Conservation (phyloP, 495 filamentous ascomycete genomes). For the Hyaloscypha bicolor region DNA sequence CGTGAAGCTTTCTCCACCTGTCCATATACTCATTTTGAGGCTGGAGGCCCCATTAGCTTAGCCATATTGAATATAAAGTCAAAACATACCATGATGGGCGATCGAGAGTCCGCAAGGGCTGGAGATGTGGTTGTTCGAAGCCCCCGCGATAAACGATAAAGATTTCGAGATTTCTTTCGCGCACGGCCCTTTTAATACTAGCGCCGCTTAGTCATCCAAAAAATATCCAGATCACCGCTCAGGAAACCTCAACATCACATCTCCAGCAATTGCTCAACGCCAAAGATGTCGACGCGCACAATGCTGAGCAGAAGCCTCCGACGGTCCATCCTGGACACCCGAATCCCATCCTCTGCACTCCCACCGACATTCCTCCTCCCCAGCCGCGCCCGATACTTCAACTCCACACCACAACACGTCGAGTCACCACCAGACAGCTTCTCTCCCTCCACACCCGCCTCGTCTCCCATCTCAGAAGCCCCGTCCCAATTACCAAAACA, state of each 20-base stretch:
- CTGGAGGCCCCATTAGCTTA: slow-evolving; percentile 4
- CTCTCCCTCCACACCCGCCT: slow-evolving; percentile 8
- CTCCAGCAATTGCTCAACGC: slow-evolving; percentile 1
- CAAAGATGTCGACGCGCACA: slow-evolving; percentile 3
- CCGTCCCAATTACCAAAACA: neutral
- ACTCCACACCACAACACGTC: slow-evolving; percentile 33
- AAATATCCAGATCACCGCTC: neutral
- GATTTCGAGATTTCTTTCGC: slow-evolving; percentile 4
- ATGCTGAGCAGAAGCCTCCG: slow-evolving; percentile 32
- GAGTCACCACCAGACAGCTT: slow-evolving; percentile 26
- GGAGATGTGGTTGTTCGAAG: neutral
- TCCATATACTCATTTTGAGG: slow-evolving; percentile 61
- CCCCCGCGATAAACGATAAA: neutral
- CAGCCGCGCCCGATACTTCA: slow-evolving; percentile 32
- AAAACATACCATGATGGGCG: slow-evolving; percentile 21
- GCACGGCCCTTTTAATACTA: neutral
- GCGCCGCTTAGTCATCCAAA: slow-evolving; percentile 22
- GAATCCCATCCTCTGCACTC: slow-evolving; percentile 38
- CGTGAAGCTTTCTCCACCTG: slow-evolving; percentile 72
- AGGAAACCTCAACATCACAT: neutral
- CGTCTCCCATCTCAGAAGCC: neutral
- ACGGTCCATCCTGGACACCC: slow-evolving; percentile 25
- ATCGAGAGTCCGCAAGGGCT: neutral
- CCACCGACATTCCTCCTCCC: slow-evolving; percentile 43
- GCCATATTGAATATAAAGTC: neutral